Conservation (phyloP, 306 rosid species). For the Lupinus albus region DNA sequence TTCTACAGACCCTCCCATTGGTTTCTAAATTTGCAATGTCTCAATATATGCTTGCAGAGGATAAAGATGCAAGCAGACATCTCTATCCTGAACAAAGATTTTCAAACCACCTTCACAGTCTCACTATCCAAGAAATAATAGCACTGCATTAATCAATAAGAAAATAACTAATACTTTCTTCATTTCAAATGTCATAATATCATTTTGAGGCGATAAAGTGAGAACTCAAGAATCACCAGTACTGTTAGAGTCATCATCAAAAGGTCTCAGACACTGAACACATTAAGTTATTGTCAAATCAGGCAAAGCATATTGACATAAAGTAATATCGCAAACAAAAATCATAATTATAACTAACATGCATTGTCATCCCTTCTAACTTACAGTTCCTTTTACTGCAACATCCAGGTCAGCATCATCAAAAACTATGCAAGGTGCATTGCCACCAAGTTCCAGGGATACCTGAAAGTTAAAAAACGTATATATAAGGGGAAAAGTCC, state of each 20-base stretch:
- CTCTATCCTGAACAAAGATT: background rate
- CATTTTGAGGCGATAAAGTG: slow-evolving; percentile 8
- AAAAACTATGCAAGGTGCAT: slow-evolving; percentile 95
- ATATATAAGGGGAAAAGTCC: background rate
- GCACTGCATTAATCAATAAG: slow-evolving; percentile 7
- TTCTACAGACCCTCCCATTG: background rate
- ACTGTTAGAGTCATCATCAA: slow-evolving; percentile 1
- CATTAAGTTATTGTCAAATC: background rate
- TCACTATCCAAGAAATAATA: slow-evolving; percentile 19
- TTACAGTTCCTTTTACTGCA: slow-evolving; percentile 94
- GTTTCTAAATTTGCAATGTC: slow-evolving; percentile 9
- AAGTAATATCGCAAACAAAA: slow-evolving; percentile 30
- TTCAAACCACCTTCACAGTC: slow-evolving; percentile 6
- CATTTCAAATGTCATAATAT: background rate
- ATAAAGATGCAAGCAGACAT: slow-evolving; percentile 14
- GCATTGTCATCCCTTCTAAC: slow-evolving; percentile 43
- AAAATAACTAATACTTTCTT: slow-evolving; percentile 5
- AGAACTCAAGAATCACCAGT: slow-evolving; percentile 17
- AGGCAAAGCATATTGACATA: background rate
- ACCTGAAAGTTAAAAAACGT: slow-evolving; percentile 52
- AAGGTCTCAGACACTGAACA: background rate
- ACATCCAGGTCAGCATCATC: slow-evolving; percentile 95
- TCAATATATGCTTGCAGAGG: slow-evolving; percentile 6
- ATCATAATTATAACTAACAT: slow-evolving; percentile 27
- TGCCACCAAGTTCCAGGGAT: slow-evolving; percentile 98